These are phyloP conservation scores for Calcarisporium arbuscula DNA, from an alignment of 2,329 filamentous ascomycete species.

Conservation along the genomic window DNA sequence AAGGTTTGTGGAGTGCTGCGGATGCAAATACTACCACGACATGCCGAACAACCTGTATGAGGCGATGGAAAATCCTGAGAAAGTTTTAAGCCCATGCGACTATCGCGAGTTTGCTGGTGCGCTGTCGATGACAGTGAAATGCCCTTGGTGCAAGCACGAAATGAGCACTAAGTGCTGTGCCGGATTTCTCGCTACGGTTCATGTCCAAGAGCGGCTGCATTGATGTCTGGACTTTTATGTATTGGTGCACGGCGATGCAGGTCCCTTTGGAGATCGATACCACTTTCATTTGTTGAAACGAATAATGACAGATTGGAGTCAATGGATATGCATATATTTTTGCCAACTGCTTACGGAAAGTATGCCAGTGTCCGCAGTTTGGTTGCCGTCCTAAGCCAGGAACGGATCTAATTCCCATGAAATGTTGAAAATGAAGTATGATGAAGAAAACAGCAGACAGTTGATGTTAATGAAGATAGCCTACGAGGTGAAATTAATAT, in stretches of 20 bases:
- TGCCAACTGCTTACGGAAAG: too few relatives aligned
- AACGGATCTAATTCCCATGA: too few relatives aligned
- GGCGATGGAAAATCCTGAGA: constrained; percentile 55
- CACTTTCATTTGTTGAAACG: too few relatives aligned
- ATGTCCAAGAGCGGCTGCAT: constrained; percentile 58
- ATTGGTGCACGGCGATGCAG: background rate
- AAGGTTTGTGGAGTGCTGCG: constrained; percentile 60
- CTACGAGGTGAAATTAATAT: too few relatives aligned
- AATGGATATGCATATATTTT: too few relatives aligned
- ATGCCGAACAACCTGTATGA: constrained; percentile 60
- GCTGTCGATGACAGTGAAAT: constrained; percentile 57
- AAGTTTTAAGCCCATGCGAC: constrained; percentile 42
- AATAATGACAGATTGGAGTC: too few relatives aligned
- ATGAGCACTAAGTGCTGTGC: constrained; percentile 66
- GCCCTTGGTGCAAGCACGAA: constrained; percentile 65
- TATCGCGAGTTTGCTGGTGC: constrained; percentile 47
- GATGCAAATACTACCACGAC: constrained; percentile 58
- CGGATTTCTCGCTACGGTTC: constrained; percentile 60
- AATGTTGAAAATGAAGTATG: too few relatives aligned
- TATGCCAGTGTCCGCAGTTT: too few relatives aligned
- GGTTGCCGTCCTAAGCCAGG: too few relatives aligned
- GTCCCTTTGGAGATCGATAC: too few relatives aligned
- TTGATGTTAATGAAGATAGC: too few relatives aligned
- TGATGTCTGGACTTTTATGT: constrained; percentile 14
- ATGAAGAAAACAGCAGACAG: too few relatives aligned